Evolutionary conservation across 2,329 filamentous ascomycete species (phyloP), one percentile per base, ranked within the genome.

Genomic region (Colletotrichum sp.): DNA sequence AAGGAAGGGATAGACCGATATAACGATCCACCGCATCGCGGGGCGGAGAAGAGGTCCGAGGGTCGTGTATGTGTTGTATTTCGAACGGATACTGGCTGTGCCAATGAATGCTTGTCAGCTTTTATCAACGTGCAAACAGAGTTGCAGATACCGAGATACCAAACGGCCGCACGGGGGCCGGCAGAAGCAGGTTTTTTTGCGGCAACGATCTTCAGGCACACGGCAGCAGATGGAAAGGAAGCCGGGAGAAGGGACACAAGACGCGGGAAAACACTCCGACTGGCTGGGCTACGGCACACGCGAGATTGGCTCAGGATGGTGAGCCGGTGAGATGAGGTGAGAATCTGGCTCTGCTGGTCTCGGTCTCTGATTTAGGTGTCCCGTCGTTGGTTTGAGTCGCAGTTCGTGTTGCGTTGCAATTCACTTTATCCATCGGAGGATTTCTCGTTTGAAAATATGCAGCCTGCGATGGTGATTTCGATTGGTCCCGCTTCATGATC

Each of bases 91-190:
- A 5, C 21, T 28, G 55, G 55, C 21, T 59, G 55, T 28, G 55
- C 44, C n/a, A 52, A 52, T 52, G 44, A 24, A 52, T 63, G 71
- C 66, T 44, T 16, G 67, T 24, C 49, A 49, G 62, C 68, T 28
- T 30, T 32, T 66, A 65, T 52, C 21, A 32, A 71, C 49, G 69
- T 67, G 28, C 55, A 71, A 36, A 44, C 36, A 44, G 59, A 28
- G 28, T 30, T n/a, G 49, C 26, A n/a, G 55, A 57, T 72, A 72
- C 39, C 55, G n/a, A 32, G 63, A 63, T 72, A 76, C 63, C 39
- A 63, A 76, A 60, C 69, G 73, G 73, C 69, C 73, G 63, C 73
- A 76, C 63, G 65, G 57, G 34, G 30, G 52, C 73, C 18, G 44
- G 63, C 39, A 44, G 9, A 69, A 57, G 63, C 64, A 68, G n/a